Percentiles rank a stretch among this genome's conserved stretches.
phyloP scores from a whole-genome alignment of 2,329 filamentous ascomycete genomes.

The Penicillium sp. region DNA sequence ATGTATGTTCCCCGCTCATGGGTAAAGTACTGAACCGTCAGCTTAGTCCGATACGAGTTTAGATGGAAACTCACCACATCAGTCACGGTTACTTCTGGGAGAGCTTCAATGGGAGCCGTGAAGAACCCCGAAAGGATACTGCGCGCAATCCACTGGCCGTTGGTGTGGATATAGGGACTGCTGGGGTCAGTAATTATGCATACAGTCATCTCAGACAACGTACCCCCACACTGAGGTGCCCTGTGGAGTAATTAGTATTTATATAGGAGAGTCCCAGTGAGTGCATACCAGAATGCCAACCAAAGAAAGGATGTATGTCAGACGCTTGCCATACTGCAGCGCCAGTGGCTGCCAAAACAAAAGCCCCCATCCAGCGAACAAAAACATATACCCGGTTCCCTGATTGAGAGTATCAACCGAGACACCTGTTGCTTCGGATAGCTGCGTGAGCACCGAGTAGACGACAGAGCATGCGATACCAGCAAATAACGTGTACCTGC shows the following conservation, averaged over 20 bases:
- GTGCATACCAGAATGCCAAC: conserved; percentile 26
- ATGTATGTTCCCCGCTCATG: conserved; percentile 37
- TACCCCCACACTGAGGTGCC: conserved; percentile 29
- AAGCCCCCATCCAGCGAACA: conserved; percentile 39
- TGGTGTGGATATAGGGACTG: conserved; percentile 27
- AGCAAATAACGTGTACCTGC: conserved; percentile 29
- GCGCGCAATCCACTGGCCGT: conserved; percentile 35
- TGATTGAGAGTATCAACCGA: conserved; percentile 29
- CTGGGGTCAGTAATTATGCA: conserved; percentile 4
- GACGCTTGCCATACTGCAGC: conserved; percentile 37
- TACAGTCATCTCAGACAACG: no score
- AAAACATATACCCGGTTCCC: conserved; percentile 36
- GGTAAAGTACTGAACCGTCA: conserved; percentile 37
- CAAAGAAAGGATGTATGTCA: conserved; percentile 30
- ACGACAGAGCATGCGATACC: conserved; percentile 34
- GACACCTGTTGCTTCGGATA: conserved; percentile 31
- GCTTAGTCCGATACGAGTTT: background rate
- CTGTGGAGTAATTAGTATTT: conserved; percentile 10
- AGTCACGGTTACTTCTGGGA: conserved; percentile 35
- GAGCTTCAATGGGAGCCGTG: conserved; percentile 35
- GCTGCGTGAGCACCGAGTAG: conserved; percentile 33
- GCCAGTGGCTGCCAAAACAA: conserved; percentile 44
- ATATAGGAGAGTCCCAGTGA: background rate
- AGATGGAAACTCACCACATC: conserved; percentile 37
- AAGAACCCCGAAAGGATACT: conserved; percentile 36